Base-by-base conservation (phyloP, 306 rosid genomes). In the Trichosanthes truncata region DNA sequence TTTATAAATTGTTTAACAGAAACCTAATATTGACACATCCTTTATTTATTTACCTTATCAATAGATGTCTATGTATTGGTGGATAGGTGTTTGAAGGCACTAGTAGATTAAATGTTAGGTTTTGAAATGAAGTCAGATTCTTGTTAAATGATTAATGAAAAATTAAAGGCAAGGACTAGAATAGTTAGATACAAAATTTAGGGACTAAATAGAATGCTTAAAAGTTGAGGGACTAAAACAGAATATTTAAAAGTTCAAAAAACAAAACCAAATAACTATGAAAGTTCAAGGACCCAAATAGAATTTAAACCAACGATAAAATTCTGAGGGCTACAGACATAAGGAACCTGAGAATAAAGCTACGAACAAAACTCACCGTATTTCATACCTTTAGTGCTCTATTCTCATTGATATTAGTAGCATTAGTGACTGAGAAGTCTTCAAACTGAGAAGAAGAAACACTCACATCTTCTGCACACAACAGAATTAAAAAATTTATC, bases 331-430 rank as follows among this genome's bases (percentile, higher is more conserved):
- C 31, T 12, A 46, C n/a, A 46, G 14, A 46, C 38, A 7, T 7
- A 72, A 46, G 38, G 77, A 46, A 7, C 36, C 77, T 71, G 23
- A 46, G 40, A 46, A 72, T 43, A 13, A 61, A 25, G 41, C 12
- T 25, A 61, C 9, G 8, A 61, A 11, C 38, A 45, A 71, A 72
- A 72, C 52, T 66, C 56, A 79, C 45, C 80, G 9, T 26, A 13
- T n/a, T 53, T 12, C 81, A 75, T 84, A 92, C 98, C 98, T 86
- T 91, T 33, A 90, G 80, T 86, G 91, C 90, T 78, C 84, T 80
- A 26, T 60, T 76, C 81, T 84, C 85, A 65, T 68, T 66, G 63
- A 45, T 52, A 74, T 80, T 82, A 10, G 85, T 77, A 36, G 81
- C 76, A 55, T 80, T 69, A 84, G 90, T 56, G 80, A 91, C 87